phyloP scores from a whole-genome alignment of 1,284 basidiomycete genomes.

The Ustilago loliicola region DNA sequence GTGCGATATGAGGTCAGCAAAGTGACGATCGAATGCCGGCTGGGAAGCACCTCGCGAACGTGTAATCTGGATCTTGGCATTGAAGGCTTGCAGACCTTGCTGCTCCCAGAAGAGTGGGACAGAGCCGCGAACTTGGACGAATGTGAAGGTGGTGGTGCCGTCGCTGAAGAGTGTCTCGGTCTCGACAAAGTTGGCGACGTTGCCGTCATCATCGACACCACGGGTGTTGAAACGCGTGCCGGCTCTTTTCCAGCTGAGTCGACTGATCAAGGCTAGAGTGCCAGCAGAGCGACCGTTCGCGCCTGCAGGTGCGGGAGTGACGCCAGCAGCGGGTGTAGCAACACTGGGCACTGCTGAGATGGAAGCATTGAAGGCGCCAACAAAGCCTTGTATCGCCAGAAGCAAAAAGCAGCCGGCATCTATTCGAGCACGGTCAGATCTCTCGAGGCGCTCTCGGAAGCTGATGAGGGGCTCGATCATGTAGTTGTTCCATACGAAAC shows the following conservation, averaged over 20 bases:
- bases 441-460: slow-evolving; percentile 81
- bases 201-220: slow-evolving; percentile 96
- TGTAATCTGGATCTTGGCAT: slow-evolving; percentile 70
- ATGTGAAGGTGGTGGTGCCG: slow-evolving; percentile 86
- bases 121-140: slow-evolving; percentile 91
- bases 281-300: slow-evolving; percentile 2
- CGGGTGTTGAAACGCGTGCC: slow-evolving; percentile 97
- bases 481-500: slow-evolving; percentile 83
- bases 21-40: slow-evolving; percentile 94
- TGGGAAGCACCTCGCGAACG: slow-evolving; percentile 91
- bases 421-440: slow-evolving; percentile 78
- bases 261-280: slow-evolving; percentile 83
- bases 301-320: slow-evolving; percentile 73
- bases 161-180: slow-evolving; percentile 91
- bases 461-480: slow-evolving; percentile 83
- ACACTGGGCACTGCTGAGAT: slow-evolving; percentile 67
- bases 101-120: slow-evolving; percentile 93
- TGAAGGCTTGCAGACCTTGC: slow-evolving; percentile 79
- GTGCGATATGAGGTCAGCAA: slow-evolving; percentile 77
- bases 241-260: slow-evolving; percentile 93
- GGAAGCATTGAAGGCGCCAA: slow-evolving; percentile 77
- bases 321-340: neutral
- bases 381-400: slow-evolving; percentile 92
- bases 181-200: slow-evolving; percentile 98
- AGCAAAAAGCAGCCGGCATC: slow-evolving; percentile 74